A percentile compares a stretch with the other conserved stretches of the same genome.
Evolutionary conservation across 2,329 filamentous ascomycete species (phyloP).

Genomic region (Epichloe typhina): DNA sequence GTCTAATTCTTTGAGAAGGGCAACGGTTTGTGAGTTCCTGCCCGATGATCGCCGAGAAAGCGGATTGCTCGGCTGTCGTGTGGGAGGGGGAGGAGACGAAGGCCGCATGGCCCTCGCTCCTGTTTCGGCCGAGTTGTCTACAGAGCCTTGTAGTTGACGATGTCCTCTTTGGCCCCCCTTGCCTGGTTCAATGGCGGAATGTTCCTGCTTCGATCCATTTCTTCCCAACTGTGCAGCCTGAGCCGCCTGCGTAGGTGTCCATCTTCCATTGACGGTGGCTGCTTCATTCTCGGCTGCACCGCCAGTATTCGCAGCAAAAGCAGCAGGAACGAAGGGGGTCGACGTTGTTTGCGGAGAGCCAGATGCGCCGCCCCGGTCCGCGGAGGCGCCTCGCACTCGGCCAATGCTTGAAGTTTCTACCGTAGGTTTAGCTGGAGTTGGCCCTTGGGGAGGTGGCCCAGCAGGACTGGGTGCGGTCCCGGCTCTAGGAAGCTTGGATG

Average conservation of each 20-base stretch:
- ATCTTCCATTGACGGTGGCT: slow-evolving; percentile 44
- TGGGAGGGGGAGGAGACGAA: slow-evolving; percentile 40
- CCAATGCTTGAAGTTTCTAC: slow-evolving; percentile 27
- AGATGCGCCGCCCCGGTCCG: slow-evolving; percentile 27
- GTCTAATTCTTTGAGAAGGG: slow-evolving; percentile 77
- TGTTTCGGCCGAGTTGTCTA: slow-evolving; percentile 55
- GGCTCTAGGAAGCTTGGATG: slow-evolving; percentile 24
- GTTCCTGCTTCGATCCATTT: slow-evolving; percentile 24
- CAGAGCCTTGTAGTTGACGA: slow-evolving; percentile 44
- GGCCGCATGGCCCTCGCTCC: slow-evolving; percentile 33
- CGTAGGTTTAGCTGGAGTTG: slow-evolving; percentile 34
- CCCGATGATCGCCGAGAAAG: slow-evolving; percentile 46
- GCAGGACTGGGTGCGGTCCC: slow-evolving; percentile 22
- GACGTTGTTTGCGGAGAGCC: slow-evolving; percentile 22
- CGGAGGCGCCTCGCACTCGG: slow-evolving; percentile 35
- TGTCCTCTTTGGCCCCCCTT: slow-evolving; percentile 22
- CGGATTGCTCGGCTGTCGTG: slow-evolving; percentile 43
- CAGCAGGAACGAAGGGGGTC: slow-evolving; percentile 1
- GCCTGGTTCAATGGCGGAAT: slow-evolving; percentile 13
- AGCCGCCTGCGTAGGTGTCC: slow-evolving; percentile 44
- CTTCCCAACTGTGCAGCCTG: slow-evolving; percentile 34
- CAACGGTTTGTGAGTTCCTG: slow-evolving; percentile 53
- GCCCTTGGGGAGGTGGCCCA: slow-evolving; percentile 42
- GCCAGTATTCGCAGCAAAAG: slow-evolving; percentile 19
- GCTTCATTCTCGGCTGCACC: slow-evolving; percentile 32